These are phyloP conservation scores for Cicer arietinum DNA, from an alignment of 306 rosid species.

Conservation along the genomic window DNA sequence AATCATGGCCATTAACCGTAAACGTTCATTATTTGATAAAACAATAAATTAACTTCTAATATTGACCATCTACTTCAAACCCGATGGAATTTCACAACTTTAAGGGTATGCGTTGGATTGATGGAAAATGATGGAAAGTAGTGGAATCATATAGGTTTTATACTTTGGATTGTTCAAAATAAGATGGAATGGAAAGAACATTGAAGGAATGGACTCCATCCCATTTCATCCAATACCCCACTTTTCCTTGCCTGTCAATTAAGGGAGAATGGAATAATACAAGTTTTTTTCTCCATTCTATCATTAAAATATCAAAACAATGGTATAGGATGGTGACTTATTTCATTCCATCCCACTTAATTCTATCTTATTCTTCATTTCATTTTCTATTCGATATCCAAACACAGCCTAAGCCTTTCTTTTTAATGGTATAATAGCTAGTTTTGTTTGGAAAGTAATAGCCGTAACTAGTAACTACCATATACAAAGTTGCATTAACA, in stretches of 20 bases:
- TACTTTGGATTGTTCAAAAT: not conserved
- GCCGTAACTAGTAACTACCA: not conserved
- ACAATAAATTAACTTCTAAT: not conserved
- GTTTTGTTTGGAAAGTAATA: not conserved
- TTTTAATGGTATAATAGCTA: not conserved
- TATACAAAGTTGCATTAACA: conserved; percentile 40
- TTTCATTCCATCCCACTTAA: not conserved
- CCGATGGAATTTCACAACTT: no score
- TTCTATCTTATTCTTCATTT: not conserved
- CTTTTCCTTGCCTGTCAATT: not conserved
- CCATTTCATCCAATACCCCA: not conserved
- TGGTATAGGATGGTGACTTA: not conserved
- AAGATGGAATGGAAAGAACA: not conserved
- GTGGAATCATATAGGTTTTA: not conserved
- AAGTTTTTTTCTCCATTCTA: not conserved
- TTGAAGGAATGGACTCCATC: not conserved
- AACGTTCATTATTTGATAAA: not conserved
- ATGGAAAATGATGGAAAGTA: no score
- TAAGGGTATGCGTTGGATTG: no score
- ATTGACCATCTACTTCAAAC: not conserved
- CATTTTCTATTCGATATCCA: not conserved
- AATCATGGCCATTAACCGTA: not conserved
- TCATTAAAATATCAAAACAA: not conserved
- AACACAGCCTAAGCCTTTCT: not conserved
- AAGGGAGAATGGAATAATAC: not conserved